Percentiles rank a stretch among this genome's conserved stretches.
Evolutionary conservation across 768 basidiomycete species (phyloP).

Genomic region (Suillus occidentalis): DNA sequence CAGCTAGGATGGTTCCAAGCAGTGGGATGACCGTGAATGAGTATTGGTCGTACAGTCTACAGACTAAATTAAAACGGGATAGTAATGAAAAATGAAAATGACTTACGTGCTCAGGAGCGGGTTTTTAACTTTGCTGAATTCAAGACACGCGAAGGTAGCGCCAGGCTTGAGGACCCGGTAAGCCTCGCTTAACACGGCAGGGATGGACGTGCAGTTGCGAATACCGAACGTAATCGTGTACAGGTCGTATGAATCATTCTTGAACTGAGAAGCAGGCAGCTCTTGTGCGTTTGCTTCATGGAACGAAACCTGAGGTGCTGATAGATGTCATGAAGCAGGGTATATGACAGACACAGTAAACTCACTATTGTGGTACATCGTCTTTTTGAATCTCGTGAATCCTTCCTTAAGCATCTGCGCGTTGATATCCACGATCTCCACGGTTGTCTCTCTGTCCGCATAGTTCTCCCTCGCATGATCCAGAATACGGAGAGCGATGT

Average conservation of each 20-base stretch:
- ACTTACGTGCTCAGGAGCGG: constrained; percentile 84
- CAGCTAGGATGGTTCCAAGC: constrained; percentile 94
- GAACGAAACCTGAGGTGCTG: constrained; percentile 92
- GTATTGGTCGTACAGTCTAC: constrained; percentile 89
- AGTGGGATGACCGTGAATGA: constrained; percentile 95
- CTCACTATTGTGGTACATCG: constrained; percentile 97
- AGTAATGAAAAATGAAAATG: background rate
- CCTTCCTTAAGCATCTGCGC: constrained; percentile 95
- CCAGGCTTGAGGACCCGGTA: constrained; percentile 95
- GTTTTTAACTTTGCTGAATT: constrained; percentile 92
- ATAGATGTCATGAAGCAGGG: constrained; percentile 6
- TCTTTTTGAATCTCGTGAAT: constrained; percentile 86
- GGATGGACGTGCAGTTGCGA: constrained; percentile 93
- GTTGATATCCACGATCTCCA: constrained; percentile 93
- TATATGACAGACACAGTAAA: constrained; percentile 11
- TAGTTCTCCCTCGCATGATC: constrained; percentile 89
- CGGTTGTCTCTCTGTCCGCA: constrained; percentile 85
- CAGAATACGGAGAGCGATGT: constrained; percentile 92
- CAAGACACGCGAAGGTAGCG: constrained; percentile 91
- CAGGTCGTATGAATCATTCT: constrained; percentile 84
- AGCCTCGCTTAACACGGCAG: constrained; percentile 84
- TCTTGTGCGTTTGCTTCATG: constrained; percentile 91
- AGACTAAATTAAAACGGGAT: constrained; percentile 9
- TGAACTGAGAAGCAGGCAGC: constrained; percentile 64
- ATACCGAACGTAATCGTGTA: constrained; percentile 99